A percentile compares a stretch with the other conserved stretches of the same genome.
These are phyloP conservation scores for Boletus chippewaensis DNA, from an alignment of 1,284 basidiomycete genomes.

Conservation along the genomic window DNA sequence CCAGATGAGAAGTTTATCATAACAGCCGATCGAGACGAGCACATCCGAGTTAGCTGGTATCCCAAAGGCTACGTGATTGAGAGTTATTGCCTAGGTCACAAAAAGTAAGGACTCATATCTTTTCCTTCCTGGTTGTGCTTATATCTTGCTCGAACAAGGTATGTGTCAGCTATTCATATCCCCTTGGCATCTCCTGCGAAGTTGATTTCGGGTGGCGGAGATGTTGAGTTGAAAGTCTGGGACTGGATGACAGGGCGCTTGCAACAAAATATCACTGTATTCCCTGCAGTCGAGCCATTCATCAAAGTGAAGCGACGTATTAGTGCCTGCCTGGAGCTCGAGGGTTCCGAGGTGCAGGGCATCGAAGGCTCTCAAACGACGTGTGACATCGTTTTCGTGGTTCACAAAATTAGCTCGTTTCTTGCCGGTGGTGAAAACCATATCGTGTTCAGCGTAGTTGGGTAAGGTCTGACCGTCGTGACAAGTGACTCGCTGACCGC, in stretches of 20 bases:
- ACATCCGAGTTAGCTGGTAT: slow-evolving; percentile 86
- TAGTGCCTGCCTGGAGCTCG: slow-evolving; percentile 12
- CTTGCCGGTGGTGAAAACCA: slow-evolving; percentile 30
- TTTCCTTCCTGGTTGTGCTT: neutral
- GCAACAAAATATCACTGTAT: slow-evolving; percentile 49
- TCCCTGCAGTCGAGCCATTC: slow-evolving; percentile 52
- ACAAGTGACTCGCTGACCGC: neutral
- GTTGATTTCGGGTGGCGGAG: slow-evolving; percentile 85
- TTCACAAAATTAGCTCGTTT: slow-evolving; percentile 23
- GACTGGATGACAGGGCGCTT: slow-evolving; percentile 64
- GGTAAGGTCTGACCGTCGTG: slow-evolving; percentile 40
- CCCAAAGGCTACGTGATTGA: slow-evolving; percentile 81
- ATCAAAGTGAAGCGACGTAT: slow-evolving; percentile 43
- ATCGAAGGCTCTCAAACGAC: neutral
- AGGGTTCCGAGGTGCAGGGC: slow-evolving; percentile 1
- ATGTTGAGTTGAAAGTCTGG: slow-evolving; percentile 72
- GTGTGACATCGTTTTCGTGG: slow-evolving; percentile 34
- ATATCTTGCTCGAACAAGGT: slow-evolving; percentile 44
- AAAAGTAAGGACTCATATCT: slow-evolving; percentile 50
- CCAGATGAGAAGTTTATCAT: slow-evolving; percentile 68
- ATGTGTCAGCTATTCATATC: slow-evolving; percentile 74
- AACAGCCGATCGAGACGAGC: slow-evolving; percentile 88
- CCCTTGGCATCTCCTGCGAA: slow-evolving; percentile 43
- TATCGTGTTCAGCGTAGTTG: slow-evolving; percentile 60
- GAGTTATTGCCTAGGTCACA: slow-evolving; percentile 77